Evolutionary conservation across 768 basidiomycete genomes (phyloP).

Genomic region (Macrolepiota dolichaula): DNA sequence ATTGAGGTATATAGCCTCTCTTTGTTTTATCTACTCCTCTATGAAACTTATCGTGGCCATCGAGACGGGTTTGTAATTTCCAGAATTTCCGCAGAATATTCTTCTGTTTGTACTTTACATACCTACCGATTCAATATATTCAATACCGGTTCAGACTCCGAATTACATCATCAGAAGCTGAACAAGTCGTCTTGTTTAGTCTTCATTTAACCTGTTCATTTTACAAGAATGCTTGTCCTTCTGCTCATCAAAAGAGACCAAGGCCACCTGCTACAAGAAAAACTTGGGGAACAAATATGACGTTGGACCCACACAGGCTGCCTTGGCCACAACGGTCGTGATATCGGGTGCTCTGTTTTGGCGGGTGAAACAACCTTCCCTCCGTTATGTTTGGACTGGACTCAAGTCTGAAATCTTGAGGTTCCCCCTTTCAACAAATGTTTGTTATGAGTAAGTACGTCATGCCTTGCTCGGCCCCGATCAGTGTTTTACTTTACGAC

Average conservation of each 20-base stretch:
- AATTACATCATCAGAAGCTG: too few relatives aligned
- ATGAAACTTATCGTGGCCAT: neutral
- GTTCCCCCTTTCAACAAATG: neutral
- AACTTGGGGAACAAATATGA: too few relatives aligned
- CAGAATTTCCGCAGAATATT: neutral
- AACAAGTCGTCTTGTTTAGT: too few relatives aligned
- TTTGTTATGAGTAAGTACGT: neutral
- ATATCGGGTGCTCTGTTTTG: neutral
- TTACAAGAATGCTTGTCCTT: too few relatives aligned
- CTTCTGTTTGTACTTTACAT: too few relatives aligned
- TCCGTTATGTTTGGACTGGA: neutral
- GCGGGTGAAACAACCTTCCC: neutral
- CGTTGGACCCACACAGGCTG: too few relatives aligned
- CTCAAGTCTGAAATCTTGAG: neutral
- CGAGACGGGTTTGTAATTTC: neutral
- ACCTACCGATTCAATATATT: too few relatives aligned
- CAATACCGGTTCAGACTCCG: too few relatives aligned
- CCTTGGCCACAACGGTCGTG: too few relatives aligned
- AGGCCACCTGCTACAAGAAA: too few relatives aligned
- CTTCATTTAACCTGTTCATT: too few relatives aligned
- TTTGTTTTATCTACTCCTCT: neutral
- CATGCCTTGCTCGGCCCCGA: conserved; percentile 2
- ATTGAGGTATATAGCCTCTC: neutral
- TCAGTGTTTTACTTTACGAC: conserved; percentile 3
- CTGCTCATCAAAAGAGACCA: too few relatives aligned